Conservation (phyloP, 352 stramenopile genomes). For the Thalassiosira hispida region DNA sequence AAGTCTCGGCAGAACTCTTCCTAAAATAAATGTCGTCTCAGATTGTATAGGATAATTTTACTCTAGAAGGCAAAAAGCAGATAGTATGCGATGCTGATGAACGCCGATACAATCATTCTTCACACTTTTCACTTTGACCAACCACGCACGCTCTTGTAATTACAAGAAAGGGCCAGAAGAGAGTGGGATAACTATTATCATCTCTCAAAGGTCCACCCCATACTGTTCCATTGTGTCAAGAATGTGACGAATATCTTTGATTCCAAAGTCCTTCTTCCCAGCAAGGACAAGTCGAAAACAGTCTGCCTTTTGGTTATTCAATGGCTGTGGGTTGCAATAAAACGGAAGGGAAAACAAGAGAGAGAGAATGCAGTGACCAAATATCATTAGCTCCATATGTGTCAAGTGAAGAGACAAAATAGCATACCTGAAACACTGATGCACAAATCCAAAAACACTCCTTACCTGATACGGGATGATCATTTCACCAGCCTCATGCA, state of each 20-base stretch:
- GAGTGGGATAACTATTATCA: too few relatives aligned
- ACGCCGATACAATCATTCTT: background rate
- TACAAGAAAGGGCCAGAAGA: too few relatives aligned
- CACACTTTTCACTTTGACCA: too few relatives aligned
- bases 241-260: conserved; percentile 51
- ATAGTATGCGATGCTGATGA: background rate
- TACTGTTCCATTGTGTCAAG: conserved; percentile 64
- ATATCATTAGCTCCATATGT: background rate
- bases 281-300: conserved; percentile 63
- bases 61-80: background rate
- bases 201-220: conserved; percentile 43
- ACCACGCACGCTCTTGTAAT: too few relatives aligned
- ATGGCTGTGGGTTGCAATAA: conserved; percentile 22
- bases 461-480: conserved; percentile 59
- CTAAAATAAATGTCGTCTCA: background rate
- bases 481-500: conserved; percentile 60
- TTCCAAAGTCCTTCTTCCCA: conserved; percentile 54
- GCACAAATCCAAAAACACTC: background rate
- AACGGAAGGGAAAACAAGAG: background rate
- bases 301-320: conserved; percentile 63
- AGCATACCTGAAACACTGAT: background rate
- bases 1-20: background rate
- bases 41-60: background rate
- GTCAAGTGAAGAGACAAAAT: too few relatives aligned
- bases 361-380: background rate